Evolutionary conservation across 225 moss, liverwort and hornwort genomes (phyloP), one percentile per base, ranked within the genome.

Genomic region (Polytrichum formosum): DNA sequence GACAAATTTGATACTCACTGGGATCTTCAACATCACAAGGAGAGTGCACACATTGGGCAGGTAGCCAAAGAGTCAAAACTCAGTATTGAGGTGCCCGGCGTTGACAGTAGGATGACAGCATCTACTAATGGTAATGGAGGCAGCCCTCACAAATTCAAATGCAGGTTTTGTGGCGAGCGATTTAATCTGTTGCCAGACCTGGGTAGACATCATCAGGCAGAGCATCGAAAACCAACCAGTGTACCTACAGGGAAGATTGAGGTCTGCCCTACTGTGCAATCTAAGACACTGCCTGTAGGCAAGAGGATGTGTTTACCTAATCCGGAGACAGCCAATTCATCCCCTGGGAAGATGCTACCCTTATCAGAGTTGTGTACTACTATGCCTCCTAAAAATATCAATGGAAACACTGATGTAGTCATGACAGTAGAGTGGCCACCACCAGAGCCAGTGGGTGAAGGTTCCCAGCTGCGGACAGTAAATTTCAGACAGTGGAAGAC

Each of bases 1-100:
- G 80, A 88, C 58, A 81, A 79, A 55, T 90, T 85, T 72, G 65
- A 67, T 68, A 80, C 88, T 1, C 84, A 84, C 25, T 81, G 80
- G 84, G 83, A 80, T 53, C 81, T 87, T 18, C 73, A 64, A 58
- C 78, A 76, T 65, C 89, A 85, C 67, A 79, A 74, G 66, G 78
- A 80, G 69, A 74, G 53, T 65, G 61, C 55, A 64, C 79, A 89
- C 61, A 69, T 66, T 10, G 30, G 81, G 70, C 67, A 79, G n/a
- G 55, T 65, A 25, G 28, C 21, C 21, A 70, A 72, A 53, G 65
- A 69, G 74, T 9, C 56, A 35, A 17, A 17, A 54, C 26, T 69
- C 21, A 58, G 23, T 60, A 22, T 54, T 35, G 65, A 69, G 6
- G 67, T 46, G 46, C 65, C 65, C 5, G 68, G 9, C 62, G 6